These are phyloP conservation scores for Cladosporium sp. DNA, from an alignment of 2,329 filamentous ascomycete species.

Conservation along the genomic window DNA sequence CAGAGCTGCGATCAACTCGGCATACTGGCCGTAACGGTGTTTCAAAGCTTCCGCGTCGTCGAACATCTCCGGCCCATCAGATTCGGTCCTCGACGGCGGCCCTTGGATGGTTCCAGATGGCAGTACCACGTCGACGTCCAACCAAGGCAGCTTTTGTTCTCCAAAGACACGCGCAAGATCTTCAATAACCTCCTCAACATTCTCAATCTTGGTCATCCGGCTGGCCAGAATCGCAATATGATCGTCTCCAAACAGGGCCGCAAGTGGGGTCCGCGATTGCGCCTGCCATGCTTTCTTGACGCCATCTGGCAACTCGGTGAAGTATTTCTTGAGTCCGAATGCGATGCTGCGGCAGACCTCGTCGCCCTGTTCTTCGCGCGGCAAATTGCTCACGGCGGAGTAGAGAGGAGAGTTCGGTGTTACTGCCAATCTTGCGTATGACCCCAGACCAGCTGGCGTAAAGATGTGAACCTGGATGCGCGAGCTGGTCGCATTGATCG, in stretches of 20 bases:
- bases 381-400: slow-evolving; percentile 79
- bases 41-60: slow-evolving; percentile 37
- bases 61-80: slow-evolving; percentile 20
- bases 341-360: slow-evolving; percentile 86
- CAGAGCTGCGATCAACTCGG: slow-evolving; percentile 67
- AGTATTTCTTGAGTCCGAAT: slow-evolving; percentile 91
- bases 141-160: slow-evolving; percentile 74
- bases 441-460: slow-evolving; percentile 79
- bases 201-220: slow-evolving; percentile 75
- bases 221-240: slow-evolving; percentile 88
- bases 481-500: slow-evolving; percentile 85
- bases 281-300: slow-evolving; percentile 60
- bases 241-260: slow-evolving; percentile 74
- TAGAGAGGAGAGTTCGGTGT: slow-evolving; percentile 91
- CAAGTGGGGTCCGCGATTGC: slow-evolving; percentile 48
- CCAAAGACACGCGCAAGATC: slow-evolving; percentile 70
- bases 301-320: slow-evolving; percentile 71
- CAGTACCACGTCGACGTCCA: slow-evolving; percentile 82
- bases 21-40: slow-evolving; percentile 71
- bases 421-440: slow-evolving; percentile 84
- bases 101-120: slow-evolving; percentile 64
- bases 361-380: slow-evolving; percentile 91
- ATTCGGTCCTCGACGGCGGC: slow-evolving; percentile 14
- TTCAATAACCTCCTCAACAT: slow-evolving; percentile 63
- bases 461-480: slow-evolving; percentile 93